phyloP scores from a whole-genome alignment of 192 early-diverging fungal genomes.

The Backusella morwellensis region DNA sequence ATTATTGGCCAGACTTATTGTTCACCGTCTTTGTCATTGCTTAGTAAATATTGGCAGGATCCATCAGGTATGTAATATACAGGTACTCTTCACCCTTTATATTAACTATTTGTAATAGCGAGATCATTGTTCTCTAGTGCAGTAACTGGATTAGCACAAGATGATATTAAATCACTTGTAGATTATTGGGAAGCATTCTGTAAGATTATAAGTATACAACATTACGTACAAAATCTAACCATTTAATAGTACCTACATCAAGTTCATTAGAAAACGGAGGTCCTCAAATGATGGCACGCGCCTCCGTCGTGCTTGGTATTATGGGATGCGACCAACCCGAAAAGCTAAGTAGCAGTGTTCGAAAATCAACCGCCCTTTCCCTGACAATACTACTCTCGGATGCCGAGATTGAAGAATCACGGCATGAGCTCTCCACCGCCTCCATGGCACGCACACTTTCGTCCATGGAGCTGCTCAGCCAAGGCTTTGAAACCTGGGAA shows the following conservation, averaged over 20 bases:
- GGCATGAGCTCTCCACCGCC: neutral
- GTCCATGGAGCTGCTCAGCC: conserved; percentile 66
- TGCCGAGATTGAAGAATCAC: conserved; percentile 48
- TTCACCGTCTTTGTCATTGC: conserved; percentile 65
- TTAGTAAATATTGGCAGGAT: conserved; percentile 87
- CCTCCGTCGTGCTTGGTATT: conserved; percentile 74
- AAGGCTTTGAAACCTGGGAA: conserved; percentile 76
- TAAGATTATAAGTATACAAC: conserved; percentile 32
- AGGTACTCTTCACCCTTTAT: neutral
- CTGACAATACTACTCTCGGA: conserved; percentile 65
- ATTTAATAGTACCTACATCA: conserved; percentile 17
- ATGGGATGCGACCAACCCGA: conserved; percentile 64
- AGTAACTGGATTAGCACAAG: conserved; percentile 45
- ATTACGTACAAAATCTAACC: neutral
- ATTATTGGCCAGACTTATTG: conserved; percentile 48
- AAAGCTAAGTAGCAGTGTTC: conserved; percentile 41
- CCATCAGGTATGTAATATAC: conserved; percentile 50
- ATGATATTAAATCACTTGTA: conserved; percentile 51
- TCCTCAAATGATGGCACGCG: conserved; percentile 52
- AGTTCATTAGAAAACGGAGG: conserved; percentile 16
- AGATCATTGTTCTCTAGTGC: conserved; percentile 54
- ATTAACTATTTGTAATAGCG: conserved; percentile 26
- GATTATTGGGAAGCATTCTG: conserved; percentile 70
- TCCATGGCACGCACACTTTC: conserved; percentile 17
- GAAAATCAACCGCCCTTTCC: conserved; percentile 65